Conservation (phyloP, 345 rosid species). For the Citrus reticulata region DNA sequence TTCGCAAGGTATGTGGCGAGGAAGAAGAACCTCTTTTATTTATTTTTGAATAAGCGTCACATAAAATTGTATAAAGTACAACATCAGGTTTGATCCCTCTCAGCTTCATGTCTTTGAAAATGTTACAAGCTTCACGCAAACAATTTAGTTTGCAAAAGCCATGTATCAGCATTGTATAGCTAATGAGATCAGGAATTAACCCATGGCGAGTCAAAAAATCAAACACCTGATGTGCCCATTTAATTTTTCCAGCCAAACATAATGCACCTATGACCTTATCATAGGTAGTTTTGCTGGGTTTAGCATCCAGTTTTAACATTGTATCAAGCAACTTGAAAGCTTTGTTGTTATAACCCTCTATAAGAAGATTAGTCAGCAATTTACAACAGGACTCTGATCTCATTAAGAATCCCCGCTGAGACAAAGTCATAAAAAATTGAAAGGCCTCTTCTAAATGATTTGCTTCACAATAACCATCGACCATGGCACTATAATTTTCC, state of each 20-base stretch:
- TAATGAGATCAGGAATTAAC: slow-evolving; percentile 42
- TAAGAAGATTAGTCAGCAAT: slow-evolving; percentile 46
- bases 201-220: slow-evolving; percentile 32
- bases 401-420: slow-evolving; percentile 31
- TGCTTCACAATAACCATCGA: slow-evolving; percentile 64
- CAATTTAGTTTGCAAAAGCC: slow-evolving; percentile 49
- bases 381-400: slow-evolving; percentile 43
- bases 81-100: slow-evolving; percentile 68
- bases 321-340: slow-evolving; percentile 36
- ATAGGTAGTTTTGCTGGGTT: slow-evolving; percentile 44
- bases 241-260: slow-evolving; percentile 37
- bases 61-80: slow-evolving; percentile 58
- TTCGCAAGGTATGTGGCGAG: neutral
- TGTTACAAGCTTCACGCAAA: slow-evolving; percentile 37
- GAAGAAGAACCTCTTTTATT: slow-evolving; percentile 11
- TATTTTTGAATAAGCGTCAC: slow-evolving; percentile 35
- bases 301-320: slow-evolving; percentile 41
- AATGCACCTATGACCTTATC: slow-evolving; percentile 43
- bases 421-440: slow-evolving; percentile 29
- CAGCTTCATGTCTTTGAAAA: slow-evolving; percentile 58
- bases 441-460: slow-evolving; percentile 39
- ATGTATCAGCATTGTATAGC: slow-evolving; percentile 65
- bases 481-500: slow-evolving; percentile 52
- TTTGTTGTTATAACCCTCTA: slow-evolving; percentile 32
- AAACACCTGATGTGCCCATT: slow-evolving; percentile 39